These are phyloP conservation scores for Lactarius tabidus DNA, from an alignment of 768 basidiomycete species.

Conservation along the genomic window DNA sequence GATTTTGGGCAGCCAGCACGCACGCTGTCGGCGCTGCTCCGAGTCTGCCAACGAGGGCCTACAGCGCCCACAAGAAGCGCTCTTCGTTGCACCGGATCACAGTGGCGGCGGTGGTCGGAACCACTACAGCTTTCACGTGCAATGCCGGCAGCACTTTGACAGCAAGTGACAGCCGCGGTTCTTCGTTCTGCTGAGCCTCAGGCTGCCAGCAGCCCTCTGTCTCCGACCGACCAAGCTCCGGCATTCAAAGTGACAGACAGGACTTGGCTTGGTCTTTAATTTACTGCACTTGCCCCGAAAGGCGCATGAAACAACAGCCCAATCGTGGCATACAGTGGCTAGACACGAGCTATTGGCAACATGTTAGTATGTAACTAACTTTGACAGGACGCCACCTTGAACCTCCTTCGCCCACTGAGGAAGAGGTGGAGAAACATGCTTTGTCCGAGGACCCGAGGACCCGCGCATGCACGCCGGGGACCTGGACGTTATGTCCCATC, in stretches of 20 bases:
- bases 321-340: not conserved
- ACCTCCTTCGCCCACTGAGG: not conserved
- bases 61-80: not conserved
- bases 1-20: too few relatives aligned
- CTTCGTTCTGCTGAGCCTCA: not conserved
- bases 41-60: too few relatives aligned
- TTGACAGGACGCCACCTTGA: not conserved
- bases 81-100: not conserved
- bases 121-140: not conserved
- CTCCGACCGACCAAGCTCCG: not conserved
- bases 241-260: too few relatives aligned
- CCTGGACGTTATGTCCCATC: not conserved
- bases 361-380: not conserved
- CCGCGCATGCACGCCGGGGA: not conserved
- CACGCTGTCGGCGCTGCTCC: too few relatives aligned
- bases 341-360: not conserved
- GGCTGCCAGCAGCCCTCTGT: not conserved
- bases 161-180: not conserved
- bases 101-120: not conserved
- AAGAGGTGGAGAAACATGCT: not conserved
- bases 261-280: not conserved
- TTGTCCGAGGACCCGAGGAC: not conserved
- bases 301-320: not conserved
- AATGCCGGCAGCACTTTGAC: not conserved
- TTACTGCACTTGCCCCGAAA: not conserved